Evolutionary conservation across 75 land plant species (phyloP), one percentile per base, ranked within the genome.

Genomic region (Ceratopteris richardii): DNA sequence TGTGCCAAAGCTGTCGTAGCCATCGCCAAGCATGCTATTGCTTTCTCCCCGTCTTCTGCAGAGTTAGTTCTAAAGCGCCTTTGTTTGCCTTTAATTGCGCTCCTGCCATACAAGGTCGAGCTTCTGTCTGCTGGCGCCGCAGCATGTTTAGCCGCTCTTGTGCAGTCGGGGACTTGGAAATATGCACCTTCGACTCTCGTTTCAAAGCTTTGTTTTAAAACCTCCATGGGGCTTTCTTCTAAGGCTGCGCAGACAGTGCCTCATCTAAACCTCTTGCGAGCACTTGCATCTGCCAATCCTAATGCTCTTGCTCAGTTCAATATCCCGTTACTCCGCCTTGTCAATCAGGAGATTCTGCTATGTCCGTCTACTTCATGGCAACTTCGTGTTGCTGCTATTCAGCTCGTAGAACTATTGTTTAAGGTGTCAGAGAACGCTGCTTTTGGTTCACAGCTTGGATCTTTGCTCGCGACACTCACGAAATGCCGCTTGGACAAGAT

Each of bases 71-170:
- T 52, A 4, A 18, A 23, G 5, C 24, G 29, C 24, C 25, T 52
- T 2, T 52, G 54, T 28, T 26, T 52, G 54, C 54, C 54, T 23
- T 28, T 52, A 25, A 52, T 26, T 6, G 25, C 24, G 24, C 54
- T 52, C 28, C 29, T 52, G 27, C 28, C 54, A 25, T 2, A 52
- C 54, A 52, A 52, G 54, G 54, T 52, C 4, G 29, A 23, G 29
- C 54, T 23, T 13, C 27, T 52, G 7, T 23, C 54, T 13, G 13
- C 54, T 1, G 54, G 54, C 29, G 24, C 54, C 29, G 54, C 54
- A 18, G 25, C 54, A 25, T 52, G 54, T 23, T 23, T 52, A 13
- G 4, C 3, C 25, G 25, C 54, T 18, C 54, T 52, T 23, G 54
- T 52, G 12, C 28, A 52, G 13, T 52, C 54, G 28, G 24, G 5